Base-by-base conservation (phyloP, 2,329 filamentous ascomycete species). In the Fusarium sp. region DNA sequence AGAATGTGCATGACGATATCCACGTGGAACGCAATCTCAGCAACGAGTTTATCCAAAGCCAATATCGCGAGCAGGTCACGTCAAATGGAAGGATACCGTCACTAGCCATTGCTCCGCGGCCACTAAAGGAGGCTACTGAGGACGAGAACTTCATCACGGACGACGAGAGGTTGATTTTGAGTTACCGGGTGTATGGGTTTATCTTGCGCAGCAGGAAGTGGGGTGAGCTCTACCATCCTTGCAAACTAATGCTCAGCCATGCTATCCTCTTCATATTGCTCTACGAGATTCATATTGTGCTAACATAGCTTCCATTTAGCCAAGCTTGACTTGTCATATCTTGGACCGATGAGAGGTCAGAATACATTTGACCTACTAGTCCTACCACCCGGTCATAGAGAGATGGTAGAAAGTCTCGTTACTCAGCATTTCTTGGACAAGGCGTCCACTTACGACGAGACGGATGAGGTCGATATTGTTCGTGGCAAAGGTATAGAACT, bases 321-420 rank as follows among this genome's bases (percentile, higher is more conserved):
- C 2, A 46, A 54, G 13, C 40, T 54, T 7, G 40, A 54, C 15
- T 6, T 54, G 2, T 26, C 51, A 1, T 28, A 24, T 0, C 51
- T 54, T 8, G 28, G 51, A 0, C 28, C 51, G 0, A 54, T 54
- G 39, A 46, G 46, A 9, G 51, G 3, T 0, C 20, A 54, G 2
- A 46, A 17, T 2, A 36, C 39, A 1, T 54, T 54, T 5, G 51
- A 46, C 2, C 4, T 24, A 3, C 20, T 54, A 0, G 5, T 54
- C 0, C 31, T 54, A 0, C 40, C 51, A 0, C 3, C 8, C 5
- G 51, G 51, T 0, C 51, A 54, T 3, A 34, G 28, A 4, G 39
- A 36, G 13, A 54, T 48, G 40, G 40, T 54, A 0, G 40, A 46
- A 14, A 46, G 28, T 7, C 14, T 46, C 2, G 51, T 54, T 1